phyloP scores from a whole-genome alignment of 805 yeast genomes.

The Sugiyamaella floridensis region DNA sequence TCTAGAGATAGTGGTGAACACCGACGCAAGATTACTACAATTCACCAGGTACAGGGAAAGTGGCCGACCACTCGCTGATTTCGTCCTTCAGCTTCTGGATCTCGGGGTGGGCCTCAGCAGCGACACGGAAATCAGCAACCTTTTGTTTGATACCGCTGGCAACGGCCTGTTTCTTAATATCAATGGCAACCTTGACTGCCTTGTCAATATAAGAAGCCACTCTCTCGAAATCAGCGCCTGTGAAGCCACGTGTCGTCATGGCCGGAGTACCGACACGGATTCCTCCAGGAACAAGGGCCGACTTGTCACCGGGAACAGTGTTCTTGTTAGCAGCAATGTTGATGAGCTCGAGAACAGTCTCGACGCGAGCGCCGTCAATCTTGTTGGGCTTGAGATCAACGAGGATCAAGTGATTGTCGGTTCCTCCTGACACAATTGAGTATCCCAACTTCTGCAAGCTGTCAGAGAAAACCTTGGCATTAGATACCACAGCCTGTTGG shows the following conservation, averaged over 20 bases:
- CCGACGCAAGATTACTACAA: constrained; percentile 2
- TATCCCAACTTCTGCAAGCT: constrained; percentile 61
- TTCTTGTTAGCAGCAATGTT: constrained; percentile 95
- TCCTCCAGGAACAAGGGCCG: constrained; percentile 95
- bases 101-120: constrained; percentile 57
- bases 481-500: constrained; percentile 74
- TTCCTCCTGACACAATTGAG: constrained; percentile 82
- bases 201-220: constrained; percentile 74
- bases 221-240: constrained; percentile 64
- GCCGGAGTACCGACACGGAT: constrained; percentile 97
- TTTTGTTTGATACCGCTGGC: constrained; percentile 49
- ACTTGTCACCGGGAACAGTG: constrained; percentile 93
- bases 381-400: constrained; percentile 71
- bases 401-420: constrained; percentile 88
- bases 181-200: constrained; percentile 65
- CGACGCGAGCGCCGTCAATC: constrained; percentile 95
- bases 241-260: constrained; percentile 94
- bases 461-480: constrained; percentile 70
- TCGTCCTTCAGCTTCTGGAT: constrained; percentile 57
- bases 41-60: constrained; percentile 85
- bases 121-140: constrained; percentile 62
- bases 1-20: not conserved
- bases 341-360: constrained; percentile 77
- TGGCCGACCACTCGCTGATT: constrained; percentile 63
- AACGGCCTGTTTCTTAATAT: constrained; percentile 58